A percentile compares a stretch with the other conserved stretches of the same genome.
These are phyloP conservation scores for Colletotrichum sp. DNA, from an alignment of 2,329 filamentous ascomycete species.

Conservation along the genomic window DNA sequence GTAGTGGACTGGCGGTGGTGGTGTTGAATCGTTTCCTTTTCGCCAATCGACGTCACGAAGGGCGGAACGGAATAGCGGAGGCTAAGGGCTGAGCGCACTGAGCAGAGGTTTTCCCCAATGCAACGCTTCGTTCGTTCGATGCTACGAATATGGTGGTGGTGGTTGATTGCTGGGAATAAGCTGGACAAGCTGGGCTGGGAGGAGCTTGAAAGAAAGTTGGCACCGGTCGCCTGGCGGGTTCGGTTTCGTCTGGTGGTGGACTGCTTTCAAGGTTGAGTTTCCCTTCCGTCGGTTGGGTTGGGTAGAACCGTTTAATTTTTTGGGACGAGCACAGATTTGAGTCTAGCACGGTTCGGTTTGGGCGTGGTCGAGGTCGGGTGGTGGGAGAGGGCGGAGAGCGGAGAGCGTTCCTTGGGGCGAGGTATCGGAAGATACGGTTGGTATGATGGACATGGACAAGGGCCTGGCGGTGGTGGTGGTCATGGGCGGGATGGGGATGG, in stretches of 20 bases:
- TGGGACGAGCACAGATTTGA: not conserved
- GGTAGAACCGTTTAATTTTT: not conserved
- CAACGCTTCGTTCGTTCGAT: not conserved
- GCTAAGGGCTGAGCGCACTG: slow-evolving; percentile 2
- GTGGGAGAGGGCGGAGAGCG: not conserved
- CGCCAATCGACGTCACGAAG: slow-evolving; percentile 18
- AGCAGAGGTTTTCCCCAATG: not conserved
- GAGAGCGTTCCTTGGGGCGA: not conserved
- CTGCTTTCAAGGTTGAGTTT: not conserved
- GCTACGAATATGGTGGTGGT: not conserved
- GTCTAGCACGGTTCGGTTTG: not conserved
- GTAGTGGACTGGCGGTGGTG: not conserved
- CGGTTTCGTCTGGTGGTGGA: slow-evolving; percentile 2
- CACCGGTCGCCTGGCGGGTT: slow-evolving; percentile 9
- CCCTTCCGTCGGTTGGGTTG: not conserved
- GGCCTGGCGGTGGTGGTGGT: not conserved
- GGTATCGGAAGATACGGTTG: not conserved
- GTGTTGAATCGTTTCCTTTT: not conserved
- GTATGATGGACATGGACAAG: not conserved
- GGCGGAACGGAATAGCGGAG: not conserved
- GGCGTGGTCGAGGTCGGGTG: not conserved
- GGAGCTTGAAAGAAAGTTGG: slow-evolving; percentile 17
- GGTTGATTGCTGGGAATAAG: not conserved
- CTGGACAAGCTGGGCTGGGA: not conserved
- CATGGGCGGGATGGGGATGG: not conserved